Evolutionary conservation across 257 asterid genomes (phyloP).

Genomic region (Cinchona pubescens): DNA sequence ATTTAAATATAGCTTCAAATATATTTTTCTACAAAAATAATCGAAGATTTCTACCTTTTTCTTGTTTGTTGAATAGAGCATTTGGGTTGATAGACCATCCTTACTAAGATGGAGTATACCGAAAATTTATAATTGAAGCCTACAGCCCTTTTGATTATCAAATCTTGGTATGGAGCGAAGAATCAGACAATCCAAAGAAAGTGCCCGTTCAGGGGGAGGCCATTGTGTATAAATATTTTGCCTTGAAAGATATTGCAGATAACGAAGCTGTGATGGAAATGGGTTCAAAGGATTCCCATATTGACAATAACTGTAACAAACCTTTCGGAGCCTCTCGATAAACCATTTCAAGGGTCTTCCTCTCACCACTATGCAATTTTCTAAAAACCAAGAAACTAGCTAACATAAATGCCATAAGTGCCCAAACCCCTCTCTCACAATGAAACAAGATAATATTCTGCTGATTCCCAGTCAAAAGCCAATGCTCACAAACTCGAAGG

Average conservation of each 20-base stretch:
- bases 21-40: no score
- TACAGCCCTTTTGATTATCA: constrained; percentile 88
- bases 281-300: constrained; percentile 96
- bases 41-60: constrained; percentile 77
- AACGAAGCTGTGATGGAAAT: constrained; percentile 93
- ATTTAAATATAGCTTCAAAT: background rate
- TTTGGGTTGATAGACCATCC: constrained; percentile 93
- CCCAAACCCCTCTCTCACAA: constrained; percentile 98
- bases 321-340: constrained; percentile 94
- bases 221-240: constrained; percentile 83
- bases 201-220: constrained; percentile 97
- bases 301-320: constrained; percentile 76
- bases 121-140: constrained; percentile 82
- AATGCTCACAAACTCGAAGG: constrained; percentile 85
- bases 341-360: constrained; percentile 80
- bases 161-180: constrained; percentile 83
- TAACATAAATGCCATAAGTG: constrained; percentile 73
- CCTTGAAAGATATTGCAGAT: constrained; percentile 85
- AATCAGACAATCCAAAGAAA: constrained; percentile 91
- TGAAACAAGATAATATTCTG: constrained; percentile 88
- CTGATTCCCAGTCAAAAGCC: constrained; percentile 74
- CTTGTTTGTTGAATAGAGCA: constrained; percentile 84
- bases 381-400: constrained; percentile 85
- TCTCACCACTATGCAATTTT: constrained; percentile 79
- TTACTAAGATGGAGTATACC: constrained; percentile 90